phyloP scores from a whole-genome alignment of 768 basidiomycete species.

The Cytidiella melzeri region DNA sequence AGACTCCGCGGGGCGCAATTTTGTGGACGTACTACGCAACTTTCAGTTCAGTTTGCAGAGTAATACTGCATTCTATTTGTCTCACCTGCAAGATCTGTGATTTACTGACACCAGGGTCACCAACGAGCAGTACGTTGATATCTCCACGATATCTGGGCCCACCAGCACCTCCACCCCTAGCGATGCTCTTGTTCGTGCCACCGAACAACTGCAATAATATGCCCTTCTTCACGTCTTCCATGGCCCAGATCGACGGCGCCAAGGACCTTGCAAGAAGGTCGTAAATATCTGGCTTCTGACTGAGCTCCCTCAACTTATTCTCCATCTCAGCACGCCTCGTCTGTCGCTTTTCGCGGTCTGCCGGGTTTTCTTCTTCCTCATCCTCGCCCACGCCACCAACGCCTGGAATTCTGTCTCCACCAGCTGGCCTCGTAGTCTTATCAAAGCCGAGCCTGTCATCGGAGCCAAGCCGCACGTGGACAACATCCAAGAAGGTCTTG shows the following conservation, averaged over 20 bases:
- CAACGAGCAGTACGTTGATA: slow-evolving; percentile 95
- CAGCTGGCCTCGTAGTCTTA: slow-evolving; percentile 64
- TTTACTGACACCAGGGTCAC: slow-evolving; percentile 96
- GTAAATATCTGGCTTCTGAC: slow-evolving; percentile 75
- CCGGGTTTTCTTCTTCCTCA: slow-evolving; percentile 46
- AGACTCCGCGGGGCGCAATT: slow-evolving; percentile 96
- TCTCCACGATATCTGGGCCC: slow-evolving; percentile 97
- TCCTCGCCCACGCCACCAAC: slow-evolving; percentile 64
- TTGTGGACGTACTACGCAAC: slow-evolving; percentile 88
- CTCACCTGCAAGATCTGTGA: slow-evolving; percentile 88
- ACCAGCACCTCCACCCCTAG: slow-evolving; percentile 88
- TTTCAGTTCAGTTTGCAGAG: slow-evolving; percentile 5
- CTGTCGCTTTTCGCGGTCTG: slow-evolving; percentile 36
- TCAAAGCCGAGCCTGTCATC: slow-evolving; percentile 67
- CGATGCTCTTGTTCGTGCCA: slow-evolving; percentile 94
- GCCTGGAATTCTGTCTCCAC: slow-evolving; percentile 63
- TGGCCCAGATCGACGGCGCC: slow-evolving; percentile 94
- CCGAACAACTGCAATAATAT: slow-evolving; percentile 95
- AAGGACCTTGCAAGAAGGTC: slow-evolving; percentile 78
- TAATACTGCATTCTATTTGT: neutral
- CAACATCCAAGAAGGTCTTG: slow-evolving; percentile 96
- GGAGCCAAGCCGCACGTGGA: slow-evolving; percentile 78
- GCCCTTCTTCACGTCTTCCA: slow-evolving; percentile 99
- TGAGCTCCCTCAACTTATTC: slow-evolving; percentile 66
- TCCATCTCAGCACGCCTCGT: slow-evolving; percentile 66